A percentile compares a stretch with the other conserved stretches of the same genome.
phyloP scores from a whole-genome alignment of 1,284 basidiomycete species.

The Schizophyllum commune region DNA sequence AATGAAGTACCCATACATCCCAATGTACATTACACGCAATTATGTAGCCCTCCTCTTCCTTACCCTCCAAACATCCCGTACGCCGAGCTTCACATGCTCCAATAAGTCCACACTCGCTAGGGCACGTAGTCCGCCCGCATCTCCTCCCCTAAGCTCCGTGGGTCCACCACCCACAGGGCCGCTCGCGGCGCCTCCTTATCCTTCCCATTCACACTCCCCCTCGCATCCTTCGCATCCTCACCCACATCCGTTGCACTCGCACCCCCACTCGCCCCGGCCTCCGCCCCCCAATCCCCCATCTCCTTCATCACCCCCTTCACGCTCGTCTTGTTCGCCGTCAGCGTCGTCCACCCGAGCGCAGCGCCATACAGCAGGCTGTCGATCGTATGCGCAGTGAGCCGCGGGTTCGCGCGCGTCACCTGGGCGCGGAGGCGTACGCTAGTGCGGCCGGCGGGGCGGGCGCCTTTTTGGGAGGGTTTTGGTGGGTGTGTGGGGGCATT shows the following conservation, averaged over 20 bases:
- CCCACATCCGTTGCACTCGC: too few relatives aligned
- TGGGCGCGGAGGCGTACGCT: conserved; percentile 29
- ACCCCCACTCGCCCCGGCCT: conserved; percentile 16
- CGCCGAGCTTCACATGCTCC: too few relatives aligned
- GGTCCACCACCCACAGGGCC: conserved; percentile 67
- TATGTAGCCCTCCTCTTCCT: too few relatives aligned
- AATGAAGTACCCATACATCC: too few relatives aligned
- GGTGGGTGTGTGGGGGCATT: too few relatives aligned
- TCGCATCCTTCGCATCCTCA: too few relatives aligned
- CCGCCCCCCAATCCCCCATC: conserved; percentile 24
- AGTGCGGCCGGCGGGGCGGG: conserved; percentile 27
- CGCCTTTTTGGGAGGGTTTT: neutral
- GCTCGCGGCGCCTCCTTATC: conserved; percentile 23
- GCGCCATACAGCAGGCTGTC: conserved; percentile 65
- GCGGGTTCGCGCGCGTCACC: conserved; percentile 47
- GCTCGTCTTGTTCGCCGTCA: conserved; percentile 74
- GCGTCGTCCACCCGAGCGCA: conserved; percentile 66
- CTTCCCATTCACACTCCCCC: too few relatives aligned
- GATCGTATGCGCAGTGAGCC: conserved; percentile 62
- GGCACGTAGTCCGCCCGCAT: conserved; percentile 37
- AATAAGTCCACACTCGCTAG: neutral
- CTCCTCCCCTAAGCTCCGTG: conserved; percentile 66
- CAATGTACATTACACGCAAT: too few relatives aligned
- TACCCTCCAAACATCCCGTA: too few relatives aligned
- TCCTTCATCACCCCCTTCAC: conserved; percentile 66